Base-by-base conservation (phyloP, 306 rosid genomes). In the Abrus precatorius region DNA sequence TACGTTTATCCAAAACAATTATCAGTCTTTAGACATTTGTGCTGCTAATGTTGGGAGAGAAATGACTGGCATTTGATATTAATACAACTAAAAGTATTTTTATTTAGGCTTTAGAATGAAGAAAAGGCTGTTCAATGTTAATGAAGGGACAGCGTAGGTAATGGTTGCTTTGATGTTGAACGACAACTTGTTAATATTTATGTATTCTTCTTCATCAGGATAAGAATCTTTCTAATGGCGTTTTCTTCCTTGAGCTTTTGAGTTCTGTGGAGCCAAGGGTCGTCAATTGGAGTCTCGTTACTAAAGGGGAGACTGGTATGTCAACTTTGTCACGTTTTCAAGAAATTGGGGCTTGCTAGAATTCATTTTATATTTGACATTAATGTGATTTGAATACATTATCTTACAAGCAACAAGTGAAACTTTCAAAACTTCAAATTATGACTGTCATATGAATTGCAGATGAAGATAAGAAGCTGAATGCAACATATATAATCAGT, bases 391-490 rank as follows among this genome's bases (percentile, higher is more conserved):
- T 61, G 76, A 64, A 62, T 66, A 27, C 56, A 43, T 54, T 28
- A 60, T 74, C 27, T 41, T 72, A n/a, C 60, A 38, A 13, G 52
- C 13, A 76, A 74, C 67, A 69, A 54, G 5, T 55, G 77, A 65
- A 53, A 56, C 34, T 11, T 66, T 82, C 40, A 65, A 53, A 56
- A 30, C 12, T 66, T 82, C 40, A 74, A 62, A 69, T 68, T 48
- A 62, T 47, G 30, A 20, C 53, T 69, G 57, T 81, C 71, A 30
- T 54, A 54, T 56, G 63, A 70, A 73, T 78, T 87, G 83, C 98
- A 95, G 99, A 93, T 64, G 98, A 95, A 87, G 99, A 95, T 80
- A 95, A 89, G 93, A 93, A 91, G 88, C n/a, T 88, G 92, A 95
- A 95, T 84, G 94, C 99, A 44, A 95, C 98, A 28, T 95, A 95